Base-by-base conservation (phyloP, 2,329 filamentous ascomycete genomes). In the Paraconiothyrium sp. region DNA sequence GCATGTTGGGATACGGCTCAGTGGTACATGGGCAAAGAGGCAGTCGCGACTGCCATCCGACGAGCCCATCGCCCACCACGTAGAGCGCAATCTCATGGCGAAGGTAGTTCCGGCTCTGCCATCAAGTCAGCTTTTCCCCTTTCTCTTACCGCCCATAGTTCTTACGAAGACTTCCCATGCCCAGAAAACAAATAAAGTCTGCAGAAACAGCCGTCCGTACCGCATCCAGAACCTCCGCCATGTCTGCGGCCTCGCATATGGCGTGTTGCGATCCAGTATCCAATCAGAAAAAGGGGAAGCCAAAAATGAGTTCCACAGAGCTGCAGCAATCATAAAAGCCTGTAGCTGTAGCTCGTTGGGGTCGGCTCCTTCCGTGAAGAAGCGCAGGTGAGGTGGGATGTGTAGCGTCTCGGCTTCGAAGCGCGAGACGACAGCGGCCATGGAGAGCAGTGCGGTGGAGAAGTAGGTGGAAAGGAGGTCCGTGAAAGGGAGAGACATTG, bases 301-400 rank as follows among this genome's bases (percentile, higher is more conserved):
- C 27, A 60, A n/a, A 44, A 60, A 60, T 16, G 58, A 51, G 55
- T 56, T 50, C 2, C 37, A 37, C 35, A 34, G 51, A 14, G 58
- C 58, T 5, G 54, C 16, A 34, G 20, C 11, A 43, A 56, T 56
- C 1, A 49, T 20, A 22, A 50, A n/a, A 41, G 58, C 51, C 51
- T 60, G 58, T 22, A 30, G 6, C 16, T 56, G 50, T 41, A 56
- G 51, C 4, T 56, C 27, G 46, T 55, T 14, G 43, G 58, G 58
- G n/a, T 57, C 52, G 48, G 51, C 46, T 10, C 35, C 58, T 56
- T n/a, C 46, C 5, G 52, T 60, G 58, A 60, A 60, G 32, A 57
- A 60, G 58, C 58, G 58, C 46, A 60, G 41, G 44, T 46, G 34
- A 35, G 52, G 46, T 37, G 52, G 52, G 58, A 60, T 57, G 55